These are phyloP conservation scores for Solanum chacoense DNA, from an alignment of 305 asterid species.

Conservation along the genomic window DNA sequence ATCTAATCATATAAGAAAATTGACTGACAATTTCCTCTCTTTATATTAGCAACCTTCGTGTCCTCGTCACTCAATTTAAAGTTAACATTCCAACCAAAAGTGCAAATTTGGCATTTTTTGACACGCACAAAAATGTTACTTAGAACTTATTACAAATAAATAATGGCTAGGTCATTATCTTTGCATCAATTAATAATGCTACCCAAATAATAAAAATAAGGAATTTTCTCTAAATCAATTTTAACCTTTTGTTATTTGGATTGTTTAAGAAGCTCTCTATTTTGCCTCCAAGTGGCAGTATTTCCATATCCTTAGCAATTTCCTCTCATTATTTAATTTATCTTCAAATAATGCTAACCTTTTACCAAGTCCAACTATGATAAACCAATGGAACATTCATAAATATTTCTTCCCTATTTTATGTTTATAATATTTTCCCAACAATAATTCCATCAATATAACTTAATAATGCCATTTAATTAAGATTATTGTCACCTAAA, in stretches of 20 bases:
- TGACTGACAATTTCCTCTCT: background rate
- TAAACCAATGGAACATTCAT: background rate
- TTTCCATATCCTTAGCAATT: background rate
- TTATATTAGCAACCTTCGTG: background rate
- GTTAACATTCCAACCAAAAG: background rate
- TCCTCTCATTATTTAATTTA: background rate
- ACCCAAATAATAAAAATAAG: background rate
- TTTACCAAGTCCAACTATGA: background rate
- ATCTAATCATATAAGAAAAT: background rate
- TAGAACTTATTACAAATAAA: background rate
- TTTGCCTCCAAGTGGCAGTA: conserved; percentile 7
- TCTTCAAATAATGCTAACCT: background rate
- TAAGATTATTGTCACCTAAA: background rate
- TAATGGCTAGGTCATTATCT: background rate
- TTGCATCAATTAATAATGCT: background rate
- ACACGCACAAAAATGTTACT: background rate
- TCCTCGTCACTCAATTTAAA: background rate
- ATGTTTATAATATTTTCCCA: background rate
- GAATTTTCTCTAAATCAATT: background rate
- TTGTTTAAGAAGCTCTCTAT: background rate
- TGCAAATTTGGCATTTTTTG: background rate
- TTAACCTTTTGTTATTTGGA: background rate
- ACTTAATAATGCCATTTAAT: background rate
- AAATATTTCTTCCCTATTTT: background rate
- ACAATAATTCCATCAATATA: background rate